These are phyloP conservation scores for Ophiocordyceps robertsii DNA, from an alignment of 2,329 filamentous ascomycete species.

Conservation along the genomic window DNA sequence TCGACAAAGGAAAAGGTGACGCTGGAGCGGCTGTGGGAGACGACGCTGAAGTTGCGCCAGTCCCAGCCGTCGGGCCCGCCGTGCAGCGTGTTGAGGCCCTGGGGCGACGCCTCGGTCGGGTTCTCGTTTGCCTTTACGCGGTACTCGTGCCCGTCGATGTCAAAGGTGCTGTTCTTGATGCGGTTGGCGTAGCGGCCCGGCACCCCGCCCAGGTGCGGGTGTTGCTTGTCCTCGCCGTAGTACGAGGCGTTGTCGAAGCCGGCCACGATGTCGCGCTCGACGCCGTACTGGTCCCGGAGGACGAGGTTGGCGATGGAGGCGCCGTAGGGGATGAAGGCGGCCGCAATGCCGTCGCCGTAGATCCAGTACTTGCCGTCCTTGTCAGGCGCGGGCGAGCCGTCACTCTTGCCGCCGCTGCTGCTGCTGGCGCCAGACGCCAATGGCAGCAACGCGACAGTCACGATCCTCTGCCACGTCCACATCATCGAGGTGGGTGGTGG, in stretches of 20 bases:
- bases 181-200: conserved; percentile 71
- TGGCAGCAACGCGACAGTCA: conserved; percentile 6
- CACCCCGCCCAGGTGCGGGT: conserved; percentile 60
- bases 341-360: conserved; percentile 50
- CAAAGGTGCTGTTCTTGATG: conserved; percentile 64
- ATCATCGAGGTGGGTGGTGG: neutral
- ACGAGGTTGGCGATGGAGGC: conserved; percentile 60
- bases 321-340: conserved; percentile 60
- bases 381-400: conserved; percentile 27
- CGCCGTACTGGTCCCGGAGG: conserved; percentile 54
- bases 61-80: conserved; percentile 63
- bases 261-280: conserved; percentile 56
- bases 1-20: conserved; percentile 69
- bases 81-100: conserved; percentile 52
- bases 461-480: neutral
- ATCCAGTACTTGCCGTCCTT: conserved; percentile 60
- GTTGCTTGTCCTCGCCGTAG: conserved; percentile 49
- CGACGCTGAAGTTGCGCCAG: conserved; percentile 64
- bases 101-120: conserved; percentile 31
- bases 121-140: conserved; percentile 52
- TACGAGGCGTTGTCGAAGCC: conserved; percentile 66
- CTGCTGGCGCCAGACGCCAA: conserved; percentile 2
- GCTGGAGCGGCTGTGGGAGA: conserved; percentile 49
- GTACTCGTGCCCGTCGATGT: conserved; percentile 49
- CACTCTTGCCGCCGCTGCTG: conserved; percentile 2